These are phyloP conservation scores for Pleoardoris graminearum DNA, from an alignment of 2,329 filamentous ascomycete genomes.

Conservation along the genomic window DNA sequence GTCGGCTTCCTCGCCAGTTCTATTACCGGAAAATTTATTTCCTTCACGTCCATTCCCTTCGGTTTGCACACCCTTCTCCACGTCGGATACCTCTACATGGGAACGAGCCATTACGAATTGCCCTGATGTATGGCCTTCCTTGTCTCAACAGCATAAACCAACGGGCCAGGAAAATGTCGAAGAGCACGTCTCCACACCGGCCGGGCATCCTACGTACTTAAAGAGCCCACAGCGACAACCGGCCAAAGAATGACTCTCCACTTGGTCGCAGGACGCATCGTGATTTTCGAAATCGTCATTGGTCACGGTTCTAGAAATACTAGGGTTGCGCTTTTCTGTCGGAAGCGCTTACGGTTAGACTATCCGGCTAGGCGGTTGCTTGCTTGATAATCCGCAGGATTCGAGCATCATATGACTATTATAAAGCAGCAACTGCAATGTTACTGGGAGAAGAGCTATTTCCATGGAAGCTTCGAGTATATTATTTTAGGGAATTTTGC, in stretches of 20 bases:
- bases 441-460: too few relatives aligned
- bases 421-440: background rate
- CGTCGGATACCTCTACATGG: background rate
- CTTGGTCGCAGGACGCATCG: background rate
- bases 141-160: too few relatives aligned
- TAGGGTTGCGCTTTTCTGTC: background rate
- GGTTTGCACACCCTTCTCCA: background rate
- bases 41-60: background rate
- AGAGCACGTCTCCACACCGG: background rate
- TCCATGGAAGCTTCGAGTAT: background rate
- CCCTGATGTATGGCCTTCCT: too few relatives aligned
- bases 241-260: background rate
- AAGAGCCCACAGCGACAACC: background rate
- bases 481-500: background rate
- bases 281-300: background rate
- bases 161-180: background rate
- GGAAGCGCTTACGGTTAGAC: slow-evolving; percentile 3
- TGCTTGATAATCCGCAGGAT: background rate
- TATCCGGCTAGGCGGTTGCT: background rate
- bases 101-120: background rate
- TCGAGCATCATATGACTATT: background rate
- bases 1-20: background rate
- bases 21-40: background rate
- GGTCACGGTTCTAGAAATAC: background rate
- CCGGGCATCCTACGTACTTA: slow-evolving; percentile 3